A percentile compares a stretch with the other conserved stretches of the same genome.
Conservation (phyloP, 345 rosid species). For the Reutealis trisperma region DNA sequence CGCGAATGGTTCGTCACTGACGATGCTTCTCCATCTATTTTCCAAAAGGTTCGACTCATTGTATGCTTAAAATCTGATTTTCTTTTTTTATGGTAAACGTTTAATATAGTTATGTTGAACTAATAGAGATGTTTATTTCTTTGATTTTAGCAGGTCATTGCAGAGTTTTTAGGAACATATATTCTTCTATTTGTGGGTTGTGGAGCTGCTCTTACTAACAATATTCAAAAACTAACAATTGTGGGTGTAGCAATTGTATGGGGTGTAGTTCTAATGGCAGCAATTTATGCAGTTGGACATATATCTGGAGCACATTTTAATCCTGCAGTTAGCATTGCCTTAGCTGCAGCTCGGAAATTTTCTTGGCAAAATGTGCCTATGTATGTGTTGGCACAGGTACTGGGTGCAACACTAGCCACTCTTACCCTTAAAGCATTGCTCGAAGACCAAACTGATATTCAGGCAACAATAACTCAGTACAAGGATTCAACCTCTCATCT, state of each 20-base stretch:
- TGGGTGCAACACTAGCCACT: slow-evolving; percentile 44
- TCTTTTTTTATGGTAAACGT: background rate
- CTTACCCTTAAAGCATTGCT: slow-evolving; percentile 42
- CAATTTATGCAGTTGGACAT: slow-evolving; percentile 46
- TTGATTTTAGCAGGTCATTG: slow-evolving; percentile 30
- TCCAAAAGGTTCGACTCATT: slow-evolving; percentile 29
- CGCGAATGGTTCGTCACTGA: slow-evolving; percentile 6
- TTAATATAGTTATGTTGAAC: background rate
- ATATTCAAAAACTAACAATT: slow-evolving; percentile 33
- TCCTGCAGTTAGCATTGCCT: slow-evolving; percentile 51
- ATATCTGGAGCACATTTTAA: slow-evolving; percentile 60
- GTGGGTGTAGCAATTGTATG: slow-evolving; percentile 48
- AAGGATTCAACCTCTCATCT: slow-evolving; percentile 41
- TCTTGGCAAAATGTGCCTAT: slow-evolving; percentile 49
- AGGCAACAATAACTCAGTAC: slow-evolving; percentile 34
- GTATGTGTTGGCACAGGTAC: slow-evolving; percentile 42
- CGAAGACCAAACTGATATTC: slow-evolving; percentile 25
- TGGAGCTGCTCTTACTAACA: slow-evolving; percentile 38
- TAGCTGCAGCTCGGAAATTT: slow-evolving; percentile 37
- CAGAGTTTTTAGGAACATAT: slow-evolving; percentile 53
- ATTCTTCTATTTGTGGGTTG: slow-evolving; percentile 46
- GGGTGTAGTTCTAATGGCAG: slow-evolving; percentile 49
- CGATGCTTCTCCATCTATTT: slow-evolving; percentile 29
- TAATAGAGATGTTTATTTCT: background rate
- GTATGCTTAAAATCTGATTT: background rate